Evolutionary conservation across 139 green algal genomes (phyloP), one percentile per base, ranked within the genome.

Genomic region (Closterium sp.): DNA sequence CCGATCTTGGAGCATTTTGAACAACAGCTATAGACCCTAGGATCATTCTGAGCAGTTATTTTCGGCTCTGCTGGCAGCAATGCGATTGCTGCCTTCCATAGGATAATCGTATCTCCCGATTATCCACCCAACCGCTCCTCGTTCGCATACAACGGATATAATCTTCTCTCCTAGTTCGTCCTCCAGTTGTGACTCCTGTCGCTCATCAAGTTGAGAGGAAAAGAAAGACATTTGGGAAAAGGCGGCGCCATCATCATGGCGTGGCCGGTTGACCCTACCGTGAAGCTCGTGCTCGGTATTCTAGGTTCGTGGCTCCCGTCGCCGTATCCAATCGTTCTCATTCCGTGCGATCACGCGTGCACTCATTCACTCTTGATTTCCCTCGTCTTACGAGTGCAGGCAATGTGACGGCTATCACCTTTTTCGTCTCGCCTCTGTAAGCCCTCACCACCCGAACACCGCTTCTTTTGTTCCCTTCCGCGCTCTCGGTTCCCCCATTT

Each of bases 211-310:
- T n/a, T n/a, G n/a, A n/a, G n/a, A n/a, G n/a, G n/a, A n/a, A n/a
- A n/a, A n/a, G n/a, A n/a, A n/a, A n/a, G n/a, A n/a, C n/a, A n/a
- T n/a, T n/a, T n/a, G n/a, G n/a, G n/a, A n/a, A n/a, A n/a, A n/a
- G n/a, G n/a, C n/a, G n/a, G n/a, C n/a, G n/a, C n/a, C 42, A 7
- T 62, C 85, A 9, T 9, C 27, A 91, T 91, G 89, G 89, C 34
- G 21, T 91, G 89, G 89, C 9, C n/a, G 21, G 70, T 86, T 4
- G 27, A 91, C 11, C 11, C 89, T 4, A 87, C 89, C 5, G 89
- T 91, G 29, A 91, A 91, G 29, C 89, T 91, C 29, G 70, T 91
- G 28, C 27, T 91, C 7, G 89, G n/a, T 5, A 91, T 91, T 34
- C 4, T 91, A 27, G 86, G 86, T 89, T n/a, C 22, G 79, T 86